Evolutionary conservation across 108 stramenopile species (phyloP).

Genomic region (Parietichytrium sp.): DNA sequence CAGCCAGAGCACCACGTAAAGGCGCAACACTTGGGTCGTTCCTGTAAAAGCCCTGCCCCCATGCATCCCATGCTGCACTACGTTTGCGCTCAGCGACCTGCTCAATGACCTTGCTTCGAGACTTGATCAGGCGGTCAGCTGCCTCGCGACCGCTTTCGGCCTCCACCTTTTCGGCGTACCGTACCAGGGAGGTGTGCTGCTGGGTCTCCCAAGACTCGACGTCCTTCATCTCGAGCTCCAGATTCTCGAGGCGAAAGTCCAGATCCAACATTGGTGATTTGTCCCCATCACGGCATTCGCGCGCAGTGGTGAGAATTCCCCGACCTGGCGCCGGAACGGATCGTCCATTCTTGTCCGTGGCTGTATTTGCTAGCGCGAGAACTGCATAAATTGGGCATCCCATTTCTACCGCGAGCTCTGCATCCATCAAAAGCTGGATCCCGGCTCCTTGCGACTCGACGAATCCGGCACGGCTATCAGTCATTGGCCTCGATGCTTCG

Average conservation of each 20-base stretch:
- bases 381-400: slow-evolving; percentile 41
- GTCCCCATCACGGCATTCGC: background rate
- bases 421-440: slow-evolving; percentile 43
- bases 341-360: slow-evolving; percentile 42
- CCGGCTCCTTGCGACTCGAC: slow-evolving; percentile 44
- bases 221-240: slow-evolving; percentile 11
- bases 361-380: slow-evolving; percentile 33
- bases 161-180: too few relatives aligned
- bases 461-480: slow-evolving; percentile 35
- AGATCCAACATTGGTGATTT: background rate
- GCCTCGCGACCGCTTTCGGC: slow-evolving; percentile 11
- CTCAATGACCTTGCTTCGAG: too few relatives aligned
- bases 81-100: background rate
- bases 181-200: too few relatives aligned
- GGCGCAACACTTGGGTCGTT: slow-evolving; percentile 9
- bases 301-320: slow-evolving; percentile 42
- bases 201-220: background rate
- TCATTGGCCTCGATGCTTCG: slow-evolving; percentile 35
- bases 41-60: slow-evolving; percentile 7
- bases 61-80: background rate
- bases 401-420: slow-evolving; percentile 37
- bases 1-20: slow-evolving; percentile 28
- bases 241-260: background rate
- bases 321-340: slow-evolving; percentile 42
- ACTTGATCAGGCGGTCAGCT: slow-evolving; percentile 25